phyloP scores from a whole-genome alignment of 768 basidiomycete genomes.

The Gautieria morchelliformis region DNA sequence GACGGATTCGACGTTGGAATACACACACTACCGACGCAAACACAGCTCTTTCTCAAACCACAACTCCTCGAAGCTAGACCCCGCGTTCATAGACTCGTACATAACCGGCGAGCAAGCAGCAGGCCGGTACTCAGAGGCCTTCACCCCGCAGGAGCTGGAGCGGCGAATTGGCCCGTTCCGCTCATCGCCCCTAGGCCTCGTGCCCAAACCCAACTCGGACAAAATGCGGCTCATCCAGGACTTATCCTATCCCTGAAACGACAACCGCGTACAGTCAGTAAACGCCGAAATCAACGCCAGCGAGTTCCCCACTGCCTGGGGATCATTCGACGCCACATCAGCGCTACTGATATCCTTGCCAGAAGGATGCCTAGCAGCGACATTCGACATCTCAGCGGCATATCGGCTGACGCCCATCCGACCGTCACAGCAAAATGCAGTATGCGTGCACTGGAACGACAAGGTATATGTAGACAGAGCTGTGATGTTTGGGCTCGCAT shows the following conservation, averaged over 20 bases:
- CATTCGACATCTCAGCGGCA: constrained; percentile 33
- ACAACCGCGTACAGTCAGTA: constrained; percentile 12
- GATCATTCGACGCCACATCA: constrained; percentile 23
- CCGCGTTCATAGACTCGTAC: constrained; percentile 23
- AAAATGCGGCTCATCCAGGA: too few species aligned
- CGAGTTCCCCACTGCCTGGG: constrained; percentile 24
- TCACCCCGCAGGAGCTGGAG: constrained; percentile 18
- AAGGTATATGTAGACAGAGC: constrained; percentile 14
- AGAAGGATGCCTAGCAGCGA: constrained; percentile 24
- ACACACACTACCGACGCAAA: background rate
- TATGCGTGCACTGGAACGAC: constrained; percentile 18
- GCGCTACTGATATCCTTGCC: constrained; percentile 23
- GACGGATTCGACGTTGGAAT: constrained; percentile 15
- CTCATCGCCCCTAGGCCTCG: constrained; percentile 30
- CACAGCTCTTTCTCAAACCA: constrained; percentile 24
- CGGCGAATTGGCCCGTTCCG: constrained; percentile 29
- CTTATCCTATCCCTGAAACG: too few species aligned
- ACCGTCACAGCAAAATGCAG: constrained; percentile 27
- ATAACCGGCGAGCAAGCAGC: constrained; percentile 23
- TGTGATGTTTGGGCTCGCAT: too few species aligned
- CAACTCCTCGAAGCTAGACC: constrained; percentile 19
- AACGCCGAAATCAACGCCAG: constrained; percentile 14
- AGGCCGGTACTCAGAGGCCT: constrained; percentile 24
- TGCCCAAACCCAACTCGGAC: constrained; percentile 24
- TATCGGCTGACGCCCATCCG: constrained; percentile 20